Conservation (phyloP, 345 rosid species). For the sweet orange (Citrus sinensis) region DNA sequence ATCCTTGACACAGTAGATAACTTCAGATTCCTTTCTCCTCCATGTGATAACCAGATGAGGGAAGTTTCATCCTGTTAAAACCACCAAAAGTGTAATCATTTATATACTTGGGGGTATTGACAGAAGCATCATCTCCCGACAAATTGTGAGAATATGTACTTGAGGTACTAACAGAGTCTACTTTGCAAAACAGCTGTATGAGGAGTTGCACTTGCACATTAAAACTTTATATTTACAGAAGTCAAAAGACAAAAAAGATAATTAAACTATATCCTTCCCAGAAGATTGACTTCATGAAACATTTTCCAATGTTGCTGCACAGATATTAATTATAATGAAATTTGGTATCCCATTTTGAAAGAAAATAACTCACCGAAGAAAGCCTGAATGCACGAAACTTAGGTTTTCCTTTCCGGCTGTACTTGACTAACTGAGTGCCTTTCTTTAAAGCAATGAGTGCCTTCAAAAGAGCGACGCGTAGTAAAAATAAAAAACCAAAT, state of each 20-base stretch:
- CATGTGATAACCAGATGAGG: conserved; percentile 78
- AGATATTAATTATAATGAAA: background rate
- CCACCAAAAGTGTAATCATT: conserved; percentile 45
- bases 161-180: background rate
- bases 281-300: background rate
- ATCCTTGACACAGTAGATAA: conserved; percentile 62
- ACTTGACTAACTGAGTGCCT: conserved; percentile 83
- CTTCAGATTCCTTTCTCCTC: conserved; percentile 68
- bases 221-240: background rate
- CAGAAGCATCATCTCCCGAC: background rate
- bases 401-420: conserved; percentile 91
- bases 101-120: conserved; percentile 19
- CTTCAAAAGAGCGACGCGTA: conserved; percentile 37
- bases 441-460: conserved; percentile 77
- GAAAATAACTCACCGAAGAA: conserved; percentile 50
- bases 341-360: background rate
- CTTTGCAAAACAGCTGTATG: background rate
- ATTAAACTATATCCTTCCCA: background rate
- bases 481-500: conserved; percentile 2
- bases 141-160: background rate
- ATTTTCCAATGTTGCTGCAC: background rate
- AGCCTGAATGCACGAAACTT: conserved; percentile 83
- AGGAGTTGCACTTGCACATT: background rate
- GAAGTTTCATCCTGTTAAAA: conserved; percentile 79
- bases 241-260: background rate